These are phyloP conservation scores for Spongospora subterranea DNA, from an alignment of 208 protist species.

Conservation along the genomic window DNA sequence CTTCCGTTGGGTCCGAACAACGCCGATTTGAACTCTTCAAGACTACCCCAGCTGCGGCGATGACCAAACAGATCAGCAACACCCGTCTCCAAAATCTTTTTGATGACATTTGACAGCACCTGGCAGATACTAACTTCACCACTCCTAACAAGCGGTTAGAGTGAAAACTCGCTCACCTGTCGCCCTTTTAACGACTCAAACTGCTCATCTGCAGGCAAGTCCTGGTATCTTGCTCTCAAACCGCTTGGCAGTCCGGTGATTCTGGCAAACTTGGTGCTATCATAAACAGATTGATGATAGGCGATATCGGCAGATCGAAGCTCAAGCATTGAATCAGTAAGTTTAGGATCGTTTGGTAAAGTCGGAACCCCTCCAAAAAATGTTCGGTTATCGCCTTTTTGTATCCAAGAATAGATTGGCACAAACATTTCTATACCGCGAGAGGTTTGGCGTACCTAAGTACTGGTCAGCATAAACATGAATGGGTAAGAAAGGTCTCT, in stretches of 20 bases:
- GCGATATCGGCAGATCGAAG: neutral
- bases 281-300: neutral
- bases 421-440: neutral
- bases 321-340: neutral
- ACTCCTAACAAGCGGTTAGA: neutral
- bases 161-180: neutral
- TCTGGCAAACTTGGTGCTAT: neutral
- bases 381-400: neutral
- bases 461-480: neutral
- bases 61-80: neutral
- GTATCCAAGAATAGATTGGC: constrained; percentile 29
- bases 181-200: neutral
- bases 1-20: neutral
- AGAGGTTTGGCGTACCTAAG: neutral
- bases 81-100: neutral
- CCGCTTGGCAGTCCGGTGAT: neutral
- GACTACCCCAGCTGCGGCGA: neutral
- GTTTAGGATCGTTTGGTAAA: neutral
- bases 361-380: neutral
- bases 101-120: neutral
- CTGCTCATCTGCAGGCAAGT: constrained; percentile 20
- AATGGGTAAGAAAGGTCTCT: neutral
- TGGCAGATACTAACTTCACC: neutral
- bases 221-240: neutral
- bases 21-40: constrained; percentile 25